Evolutionary conservation across 2,329 filamentous ascomycete species (phyloP), one percentile per base, ranked within the genome.

Genomic region (Colletotrichum sp.): DNA sequence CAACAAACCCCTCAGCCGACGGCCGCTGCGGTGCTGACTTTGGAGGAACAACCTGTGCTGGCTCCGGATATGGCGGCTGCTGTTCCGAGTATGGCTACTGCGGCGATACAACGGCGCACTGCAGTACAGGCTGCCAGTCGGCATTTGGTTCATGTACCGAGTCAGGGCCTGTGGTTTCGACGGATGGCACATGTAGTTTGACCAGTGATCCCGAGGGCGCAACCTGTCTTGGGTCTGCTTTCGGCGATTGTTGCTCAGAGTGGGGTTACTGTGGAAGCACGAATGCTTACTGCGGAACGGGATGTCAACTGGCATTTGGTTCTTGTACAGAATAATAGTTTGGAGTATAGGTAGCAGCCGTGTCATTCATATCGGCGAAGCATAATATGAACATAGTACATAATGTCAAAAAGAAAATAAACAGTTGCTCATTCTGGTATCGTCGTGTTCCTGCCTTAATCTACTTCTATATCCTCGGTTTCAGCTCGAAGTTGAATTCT

Each of bases 261-360:
- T 48, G 39, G 39, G 39, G 39, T 48, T 48, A 48, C 9, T 48
- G 19, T n/a, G 39, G 39, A 48, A 48, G 39, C 19, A 48, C 39
- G 19, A 48, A 48, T 48, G 39, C 19, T 12, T 48, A 48, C 39
- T 48, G 39, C 19, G 39, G 39, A n/a, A n/a, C 39, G 39, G 39
- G 39, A 48, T 48, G 19, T 48, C 39, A 48, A 5, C 19, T 48
- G 39, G 19, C 39, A n/a, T 48, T 48, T 48, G 39, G 19, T 48
- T 48, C 39, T 1, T 48, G 39, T 2, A n/a, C 39, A 6, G 39
- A n/a, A 48, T n/a, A 6, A n/a, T 5, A 48, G 19, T 48, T 48
- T n/a, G 3, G 12, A 48, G 39, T 8, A 7, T n/a, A 13, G 2
- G 2, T 36, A 6, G 4, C 13, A 6, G 1, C 11, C 12, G 6